Percentiles rank a stretch among this genome's conserved stretches.
phyloP scores from a whole-genome alignment of 805 yeast species.

The Candida andamanensis region DNA sequence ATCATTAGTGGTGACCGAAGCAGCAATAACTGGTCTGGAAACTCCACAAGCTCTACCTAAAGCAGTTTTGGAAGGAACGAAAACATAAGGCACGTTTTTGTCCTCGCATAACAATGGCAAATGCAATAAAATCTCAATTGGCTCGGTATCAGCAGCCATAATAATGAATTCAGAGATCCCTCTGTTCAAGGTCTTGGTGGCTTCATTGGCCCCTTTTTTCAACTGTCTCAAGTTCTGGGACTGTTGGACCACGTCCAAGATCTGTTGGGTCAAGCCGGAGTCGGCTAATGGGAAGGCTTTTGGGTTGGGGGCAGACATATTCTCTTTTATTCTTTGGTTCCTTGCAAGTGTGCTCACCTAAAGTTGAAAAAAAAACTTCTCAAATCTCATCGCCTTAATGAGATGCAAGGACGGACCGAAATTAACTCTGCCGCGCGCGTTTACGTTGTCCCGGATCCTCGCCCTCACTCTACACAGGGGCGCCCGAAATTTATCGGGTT shows the following conservation, averaged over 20 bases:
- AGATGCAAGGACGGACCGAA: conserved; percentile 1
- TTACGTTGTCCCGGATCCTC: conserved; percentile 1
- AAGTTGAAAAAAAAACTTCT: conserved; percentile 7
- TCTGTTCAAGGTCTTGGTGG: conserved; percentile 98
- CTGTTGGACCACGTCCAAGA: conserved; percentile 96
- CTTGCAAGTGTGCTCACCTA: conserved; percentile 46
- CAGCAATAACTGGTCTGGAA: conserved; percentile 98
- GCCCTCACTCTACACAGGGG: conserved; percentile 7
- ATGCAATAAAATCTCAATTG: conserved; percentile 96
- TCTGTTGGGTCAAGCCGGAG: conserved; percentile 91
- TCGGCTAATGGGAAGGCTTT: conserved; percentile 99
- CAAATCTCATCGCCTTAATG: conserved; percentile 6
- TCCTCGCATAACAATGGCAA: conserved; percentile 98
- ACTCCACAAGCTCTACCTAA: conserved; percentile 99
- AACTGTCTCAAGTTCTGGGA: conserved; percentile 96
- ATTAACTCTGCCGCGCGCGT: conserved; percentile 4
- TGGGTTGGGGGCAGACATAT: conserved; percentile 89
- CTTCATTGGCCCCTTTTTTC: conserved; percentile 99
- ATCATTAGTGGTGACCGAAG: conserved; percentile 96
- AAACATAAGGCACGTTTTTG: conserved; percentile 98
- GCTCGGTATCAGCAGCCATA: conserved; percentile 99
- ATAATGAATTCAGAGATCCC: conserved; percentile 99
- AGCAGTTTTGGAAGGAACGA: conserved; percentile 97
- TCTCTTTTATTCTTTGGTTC: conserved; percentile 34
- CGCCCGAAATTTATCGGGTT: conserved; percentile 8